Base-by-base conservation (phyloP, 208 protist species). In the Phytomonas francai region DNA sequence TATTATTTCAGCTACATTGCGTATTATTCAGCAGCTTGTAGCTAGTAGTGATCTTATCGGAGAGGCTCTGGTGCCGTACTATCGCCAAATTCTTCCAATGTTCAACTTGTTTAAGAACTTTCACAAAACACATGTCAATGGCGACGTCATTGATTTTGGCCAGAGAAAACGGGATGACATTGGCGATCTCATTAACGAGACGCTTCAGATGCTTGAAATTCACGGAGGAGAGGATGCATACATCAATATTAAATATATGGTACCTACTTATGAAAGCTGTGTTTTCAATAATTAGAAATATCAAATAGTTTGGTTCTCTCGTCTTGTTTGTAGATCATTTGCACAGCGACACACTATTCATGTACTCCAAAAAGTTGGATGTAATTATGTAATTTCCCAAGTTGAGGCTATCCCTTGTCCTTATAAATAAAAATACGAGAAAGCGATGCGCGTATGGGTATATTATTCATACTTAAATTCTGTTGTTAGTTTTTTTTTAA, bases 41-140 rank as follows among this genome's bases (percentile, higher is more conserved):
- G 78, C 97, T 34, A 97, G 90, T 56, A 94, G 88, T 19, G 95
- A 98, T 62, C 85, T 98, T 61, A 97, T 99, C 71, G 98, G 98
- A 59, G 94, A 99, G 74, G 97, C 97, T 4, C 90, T 99, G n/a
- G 98, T 99, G 34, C 98, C 98, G 9, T 99, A 99, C 88, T 99
- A 99, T 79, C 74, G 98, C n/a, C 98, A 99, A 76, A 98, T 99
- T 70, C 92, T 99, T 19, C 98, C 98, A 32, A 89, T 99, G 57
- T 94, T 99, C 67, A 99, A 99, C 83, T 86, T 99, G 1, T 99
- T 99, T 85, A 98, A 98, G 80, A 95, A 81, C 59, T 80, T 89
- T 39, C 98, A 99, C 77, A 90, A 91, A 78, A 87, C 85, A 42
- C 74, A 81, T 27, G 88, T 84, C 59, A 67, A 86, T 61, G 95